Base-by-base conservation (phyloP, 768 basidiomycete species). In the Boletus tomentosulus region DNA sequence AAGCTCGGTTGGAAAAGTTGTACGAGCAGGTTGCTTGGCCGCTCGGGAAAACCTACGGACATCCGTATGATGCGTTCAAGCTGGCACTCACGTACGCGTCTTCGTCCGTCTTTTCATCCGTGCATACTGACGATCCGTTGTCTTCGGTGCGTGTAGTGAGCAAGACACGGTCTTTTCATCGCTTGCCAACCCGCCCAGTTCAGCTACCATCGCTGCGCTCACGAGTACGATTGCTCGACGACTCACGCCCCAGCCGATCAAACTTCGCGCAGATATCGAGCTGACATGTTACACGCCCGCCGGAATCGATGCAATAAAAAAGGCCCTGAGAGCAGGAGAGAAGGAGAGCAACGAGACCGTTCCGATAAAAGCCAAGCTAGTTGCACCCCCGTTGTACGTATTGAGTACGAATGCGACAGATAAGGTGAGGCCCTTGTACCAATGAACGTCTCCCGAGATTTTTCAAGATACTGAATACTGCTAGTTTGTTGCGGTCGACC, bases 51-150 rank as follows among this genome's bases (percentile, higher is more conserved):
- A 90, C 86, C 67, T 99, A 93, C 60, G 94, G 95, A 1, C 95
- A 98, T 70, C 82, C 95, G 0, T 96, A 97, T 71, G 97, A 98
- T 69, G 96, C 96, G 1, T 99, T 98, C 80, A 98, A 98, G 71
- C 79, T 97, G 43, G 85, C 92, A n/a, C 76, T 98, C 51, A 89
- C 89, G 96, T 96, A 64, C 56, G 90, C 76, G 3, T 11, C 19
- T 19, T 41, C 43, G 4, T n/a, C 27, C 28, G 5, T 31, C 22
- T 46, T 35, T 19, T 0, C n/a, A 10, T 22, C 30, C 7, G 76
- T 61, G 66, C 70, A 28, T 3, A 35, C 13, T 47, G 33, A 60
- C 19, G 27, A 7, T 44, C 28, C 42, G 19, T 15, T 24, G 10
- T 44, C 13, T 27, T 46, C 30, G n/a, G 16, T 22, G 35, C 2